Percentiles rank a stretch among this genome's conserved stretches.
Evolutionary conservation across 352 stramenopile genomes (phyloP).

Genomic region (Phytophthora europaea): DNA sequence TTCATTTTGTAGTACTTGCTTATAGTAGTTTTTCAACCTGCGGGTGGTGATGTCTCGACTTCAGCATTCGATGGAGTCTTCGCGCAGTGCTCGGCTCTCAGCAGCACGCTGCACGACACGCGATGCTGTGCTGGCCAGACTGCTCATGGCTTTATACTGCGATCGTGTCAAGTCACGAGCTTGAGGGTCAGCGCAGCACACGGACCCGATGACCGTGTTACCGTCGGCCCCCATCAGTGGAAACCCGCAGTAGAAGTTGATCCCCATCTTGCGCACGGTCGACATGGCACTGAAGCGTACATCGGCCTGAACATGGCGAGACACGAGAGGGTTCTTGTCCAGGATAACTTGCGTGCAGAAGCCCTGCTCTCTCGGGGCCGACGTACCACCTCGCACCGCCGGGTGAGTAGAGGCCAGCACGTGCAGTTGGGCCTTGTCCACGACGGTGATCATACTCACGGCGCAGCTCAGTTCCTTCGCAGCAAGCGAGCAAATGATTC

Average conservation of each 20-base stretch:
- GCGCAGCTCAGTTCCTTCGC: constrained; percentile 64
- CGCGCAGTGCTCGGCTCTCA: constrained; percentile 30
- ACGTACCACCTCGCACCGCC: constrained; percentile 31
- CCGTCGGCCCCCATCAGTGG: constrained; percentile 57
- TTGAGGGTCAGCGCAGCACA: constrained; percentile 70
- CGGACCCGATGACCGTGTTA: constrained; percentile 65
- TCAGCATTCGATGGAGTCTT: constrained; percentile 31
- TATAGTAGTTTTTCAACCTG: constrained; percentile 29
- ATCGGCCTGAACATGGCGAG: constrained; percentile 70
- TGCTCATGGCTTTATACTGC: constrained; percentile 66
- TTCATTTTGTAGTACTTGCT: constrained; percentile 36
- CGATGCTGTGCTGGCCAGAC: constrained; percentile 62
- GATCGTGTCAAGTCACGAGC: constrained; percentile 58
- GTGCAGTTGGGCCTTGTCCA: constrained; percentile 59
- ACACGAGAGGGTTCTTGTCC: constrained; percentile 64
- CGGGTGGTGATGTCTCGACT: neutral
- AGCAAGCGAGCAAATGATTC: constrained; percentile 72
- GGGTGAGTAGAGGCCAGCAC: constrained; percentile 54
- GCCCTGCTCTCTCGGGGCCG: constrained; percentile 62
- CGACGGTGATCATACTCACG: constrained; percentile 69
- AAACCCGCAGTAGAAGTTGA: constrained; percentile 85
- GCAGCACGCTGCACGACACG: constrained; percentile 50
- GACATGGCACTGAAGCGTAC: constrained; percentile 69
- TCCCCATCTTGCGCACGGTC: constrained; percentile 48
- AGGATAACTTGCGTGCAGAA: constrained; percentile 80